Conservation (phyloP, 2,329 filamentous ascomycete species). For the Ophiosphaerella narmari region DNA sequence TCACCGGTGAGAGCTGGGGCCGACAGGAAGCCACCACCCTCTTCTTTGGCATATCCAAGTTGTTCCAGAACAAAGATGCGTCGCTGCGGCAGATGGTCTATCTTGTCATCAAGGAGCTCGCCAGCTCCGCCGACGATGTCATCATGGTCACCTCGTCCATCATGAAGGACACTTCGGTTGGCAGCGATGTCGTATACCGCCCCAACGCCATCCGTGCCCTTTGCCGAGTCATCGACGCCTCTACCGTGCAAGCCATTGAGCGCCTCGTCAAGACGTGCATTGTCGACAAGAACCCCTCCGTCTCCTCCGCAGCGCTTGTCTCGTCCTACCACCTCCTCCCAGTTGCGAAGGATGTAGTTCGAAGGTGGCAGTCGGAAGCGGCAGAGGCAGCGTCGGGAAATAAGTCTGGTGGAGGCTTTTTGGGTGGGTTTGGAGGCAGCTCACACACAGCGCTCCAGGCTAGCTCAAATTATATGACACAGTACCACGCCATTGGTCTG, state of each 20-base stretch:
- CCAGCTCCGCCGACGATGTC: conserved; percentile 93
- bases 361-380: conserved; percentile 97
- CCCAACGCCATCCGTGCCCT: conserved; percentile 95
- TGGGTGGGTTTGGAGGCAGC: conserved; percentile 85
- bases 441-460: conserved; percentile 72
- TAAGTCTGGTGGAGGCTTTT: conserved; percentile 89
- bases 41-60: conserved; percentile 96
- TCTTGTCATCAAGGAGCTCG: conserved; percentile 96
- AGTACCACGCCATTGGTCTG: conserved; percentile 97
- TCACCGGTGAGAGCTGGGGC: conserved; percentile 96
- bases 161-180: conserved; percentile 98
- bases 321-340: conserved; percentile 98
- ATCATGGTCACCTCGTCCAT: conserved; percentile 99
- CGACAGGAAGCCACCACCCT: conserved; percentile 96
- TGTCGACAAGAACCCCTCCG: conserved; percentile 97
- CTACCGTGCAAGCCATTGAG: conserved; percentile 96
- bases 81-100: conserved; percentile 99
- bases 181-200: conserved; percentile 80
- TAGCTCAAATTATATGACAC: conserved; percentile 90
- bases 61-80: conserved; percentile 99
- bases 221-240: conserved; percentile 93
- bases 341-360: conserved; percentile 91
- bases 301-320: conserved; percentile 92
- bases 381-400: conserved; percentile 91
- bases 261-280: conserved; percentile 99